Base-by-base conservation (phyloP, 306 rosid species). In the Lathyrus oleraceus region DNA sequence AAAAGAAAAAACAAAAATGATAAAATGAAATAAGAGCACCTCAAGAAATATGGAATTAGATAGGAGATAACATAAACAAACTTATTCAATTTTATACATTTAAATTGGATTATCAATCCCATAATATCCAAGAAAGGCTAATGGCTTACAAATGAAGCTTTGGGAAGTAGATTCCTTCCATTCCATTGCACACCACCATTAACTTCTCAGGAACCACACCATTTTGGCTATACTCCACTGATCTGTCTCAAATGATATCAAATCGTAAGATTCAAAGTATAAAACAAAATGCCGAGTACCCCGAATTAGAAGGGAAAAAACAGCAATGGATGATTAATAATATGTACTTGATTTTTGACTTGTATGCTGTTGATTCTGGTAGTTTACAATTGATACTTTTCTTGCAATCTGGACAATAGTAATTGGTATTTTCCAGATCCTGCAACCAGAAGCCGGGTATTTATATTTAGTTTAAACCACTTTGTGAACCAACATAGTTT, bases 401-500 rank as follows among this genome's bases (percentile, higher is more conserved):
- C 77, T 79, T 91, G 88, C 99, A 94, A 43, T 87, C 95, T 38
- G 99, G 99, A 85, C 99, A 94, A 85, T 80, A 87, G 73, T 94
- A 94, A 73, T 88, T 91, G 51, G 30, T 67, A 52, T 88, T 72
- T 73, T 87, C 95, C 78, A 89, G 74, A 82, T 87, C 91, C 99
- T 94, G 84, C 83, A 75, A 76, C 61, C 67, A 74, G 15, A 64
- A 54, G 20, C 45, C 67, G 40, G n/a, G 53, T 64, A 74, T 69
- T 52, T 25, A 71, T 65, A 72, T 52, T 64, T 47, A 19, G 32
- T 35, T 61, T 64, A 43, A 23, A 38, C 23, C 61, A 20, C 52
- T 57, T 71, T 15, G 43, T 27, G 44, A 74, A 53, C 43, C 27
- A 39, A 59, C 75, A 51, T 49, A 57, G 10, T 17, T 30, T 48